Percentiles rank a stretch among this genome's conserved stretches.
phyloP scores from a whole-genome alignment of 2,329 filamentous ascomycete genomes.

The Phyllosticta citrichinensis region DNA sequence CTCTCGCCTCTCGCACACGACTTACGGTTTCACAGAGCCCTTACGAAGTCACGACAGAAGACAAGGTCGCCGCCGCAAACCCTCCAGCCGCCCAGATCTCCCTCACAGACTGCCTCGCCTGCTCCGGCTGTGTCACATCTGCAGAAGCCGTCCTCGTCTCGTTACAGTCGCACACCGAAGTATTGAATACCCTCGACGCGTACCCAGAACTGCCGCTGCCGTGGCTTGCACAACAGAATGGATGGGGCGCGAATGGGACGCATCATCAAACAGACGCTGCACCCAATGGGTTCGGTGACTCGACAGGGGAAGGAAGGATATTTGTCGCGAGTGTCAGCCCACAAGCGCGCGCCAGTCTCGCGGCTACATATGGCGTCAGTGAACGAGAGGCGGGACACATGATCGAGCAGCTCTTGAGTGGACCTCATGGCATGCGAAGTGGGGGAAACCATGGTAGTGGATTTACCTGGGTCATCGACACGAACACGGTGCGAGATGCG shows the following conservation, averaged over 20 bases:
- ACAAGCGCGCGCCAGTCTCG: constrained; percentile 79
- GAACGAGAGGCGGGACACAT: constrained; percentile 68
- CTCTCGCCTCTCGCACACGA: not conserved
- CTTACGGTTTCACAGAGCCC: constrained; percentile 34
- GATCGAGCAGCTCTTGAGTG: constrained; percentile 70
- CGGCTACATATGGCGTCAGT: constrained; percentile 68
- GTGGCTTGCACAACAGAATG: constrained; percentile 19
- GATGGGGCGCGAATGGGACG: constrained; percentile 16
- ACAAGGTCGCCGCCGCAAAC: constrained; percentile 49
- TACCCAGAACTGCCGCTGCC: constrained; percentile 34
- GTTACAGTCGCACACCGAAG: constrained; percentile 86
- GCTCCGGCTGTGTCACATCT: constrained; percentile 93
- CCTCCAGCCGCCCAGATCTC: constrained; percentile 80
- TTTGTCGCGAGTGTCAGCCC: constrained; percentile 91
- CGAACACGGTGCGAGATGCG: constrained; percentile 70
- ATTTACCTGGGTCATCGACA: constrained; percentile 87
- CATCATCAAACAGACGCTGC: constrained; percentile 12
- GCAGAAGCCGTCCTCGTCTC: constrained; percentile 96
- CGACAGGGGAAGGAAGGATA: constrained; percentile 49
- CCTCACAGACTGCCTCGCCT: constrained; percentile 92
- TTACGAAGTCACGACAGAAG: constrained; percentile 90
- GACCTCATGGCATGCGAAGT: constrained; percentile 55
- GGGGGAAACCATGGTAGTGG: constrained; percentile 64
- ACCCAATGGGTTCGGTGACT: constrained; percentile 8
- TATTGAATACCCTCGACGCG: constrained; percentile 70